Conservation (phyloP, 163 green algal genomes). For the Prototheca wickerhamii region DNA sequence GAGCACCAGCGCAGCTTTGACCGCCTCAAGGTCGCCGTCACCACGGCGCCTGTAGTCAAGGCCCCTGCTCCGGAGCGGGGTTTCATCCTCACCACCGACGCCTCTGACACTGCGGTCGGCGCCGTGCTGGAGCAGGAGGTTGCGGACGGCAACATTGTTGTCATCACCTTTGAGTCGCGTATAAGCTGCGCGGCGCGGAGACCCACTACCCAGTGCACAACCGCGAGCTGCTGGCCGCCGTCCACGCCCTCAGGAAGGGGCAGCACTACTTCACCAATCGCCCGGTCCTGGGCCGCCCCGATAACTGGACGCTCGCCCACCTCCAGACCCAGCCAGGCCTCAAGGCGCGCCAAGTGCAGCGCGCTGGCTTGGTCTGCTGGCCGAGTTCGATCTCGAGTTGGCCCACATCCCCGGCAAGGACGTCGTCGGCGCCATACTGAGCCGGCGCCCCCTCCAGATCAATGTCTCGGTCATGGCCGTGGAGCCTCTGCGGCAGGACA, state of each 20-base stretch:
- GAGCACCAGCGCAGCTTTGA: conserved; percentile 26
- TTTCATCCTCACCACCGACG: conserved; percentile 28
- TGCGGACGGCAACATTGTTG: background rate
- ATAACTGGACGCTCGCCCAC: conserved; percentile 26
- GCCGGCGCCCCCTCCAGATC: background rate
- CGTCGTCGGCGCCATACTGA: conserved; percentile 20
- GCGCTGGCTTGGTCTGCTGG: conserved; percentile 24
- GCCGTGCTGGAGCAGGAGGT: conserved; percentile 30
- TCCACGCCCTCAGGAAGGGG: conserved; percentile 18
- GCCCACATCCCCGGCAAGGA: conserved; percentile 19
- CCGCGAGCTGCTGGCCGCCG: conserved; percentile 33
- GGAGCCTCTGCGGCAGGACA: background rate
- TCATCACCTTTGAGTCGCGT: conserved; percentile 24
- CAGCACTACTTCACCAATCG: conserved; percentile 21
- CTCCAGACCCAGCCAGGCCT: conserved; percentile 20
- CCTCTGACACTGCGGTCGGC: conserved; percentile 24
- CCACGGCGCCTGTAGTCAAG: conserved; percentile 10
- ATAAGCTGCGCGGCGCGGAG: conserved; percentile 31
- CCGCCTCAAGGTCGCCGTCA: conserved; percentile 17
- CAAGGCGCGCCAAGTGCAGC: conserved; percentile 19
- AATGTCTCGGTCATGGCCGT: too few species aligned
- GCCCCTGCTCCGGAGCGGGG: background rate
- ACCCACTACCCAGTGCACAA: conserved; percentile 30
- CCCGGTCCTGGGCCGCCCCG: conserved; percentile 24
- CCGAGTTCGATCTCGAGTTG: conserved; percentile 10